Percentiles rank a stretch among this genome's conserved stretches.
phyloP scores from a whole-genome alignment of 2,329 filamentous ascomycete species.

The Sarocladium brachiariae region DNA sequence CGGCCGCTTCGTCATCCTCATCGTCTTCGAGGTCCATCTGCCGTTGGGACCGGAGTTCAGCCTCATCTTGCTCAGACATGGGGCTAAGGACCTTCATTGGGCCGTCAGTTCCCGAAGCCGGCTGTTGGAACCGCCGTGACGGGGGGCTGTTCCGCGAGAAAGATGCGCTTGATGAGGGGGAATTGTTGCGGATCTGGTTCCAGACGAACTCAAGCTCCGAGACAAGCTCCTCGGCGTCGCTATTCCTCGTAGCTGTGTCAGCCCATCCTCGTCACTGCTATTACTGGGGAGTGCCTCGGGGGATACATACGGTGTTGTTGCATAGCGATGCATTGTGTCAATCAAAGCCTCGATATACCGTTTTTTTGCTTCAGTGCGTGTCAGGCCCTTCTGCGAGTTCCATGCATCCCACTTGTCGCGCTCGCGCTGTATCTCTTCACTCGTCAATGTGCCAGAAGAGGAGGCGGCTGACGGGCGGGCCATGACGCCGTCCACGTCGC shows the following conservation, averaged over 20 bases:
- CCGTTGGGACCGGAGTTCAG: constrained; percentile 46
- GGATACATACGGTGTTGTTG: constrained; percentile 64
- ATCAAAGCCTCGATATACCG: constrained; percentile 91
- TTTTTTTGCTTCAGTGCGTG: constrained; percentile 86
- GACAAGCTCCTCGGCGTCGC: constrained; percentile 80
- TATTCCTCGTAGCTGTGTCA: constrained; percentile 22
- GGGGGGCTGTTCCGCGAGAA: constrained; percentile 41
- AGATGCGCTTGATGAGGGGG: constrained; percentile 54
- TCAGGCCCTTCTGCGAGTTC: constrained; percentile 78
- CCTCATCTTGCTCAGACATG: constrained; percentile 76
- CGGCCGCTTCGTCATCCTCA: constrained; percentile 27
- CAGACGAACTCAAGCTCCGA: constrained; percentile 97
- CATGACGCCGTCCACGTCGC: constrained; percentile 92
- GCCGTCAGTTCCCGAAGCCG: constrained; percentile 40
- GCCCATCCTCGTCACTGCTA: constrained; percentile 9
- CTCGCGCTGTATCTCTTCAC: constrained; percentile 51
- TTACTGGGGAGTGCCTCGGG: background rate
- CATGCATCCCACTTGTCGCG: constrained; percentile 86
- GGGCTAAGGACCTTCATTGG: constrained; percentile 71
- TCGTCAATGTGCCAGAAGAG: constrained; percentile 31
- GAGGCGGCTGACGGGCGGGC: constrained; percentile 57
- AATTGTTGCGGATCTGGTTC: constrained; percentile 93
- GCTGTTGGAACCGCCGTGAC: constrained; percentile 25
- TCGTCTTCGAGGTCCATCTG: constrained; percentile 40
- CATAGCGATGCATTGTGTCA: constrained; percentile 94